These are phyloP conservation scores for Globisporangium apiculatum DNA, from an alignment of 352 stramenopile genomes.

Conservation along the genomic window DNA sequence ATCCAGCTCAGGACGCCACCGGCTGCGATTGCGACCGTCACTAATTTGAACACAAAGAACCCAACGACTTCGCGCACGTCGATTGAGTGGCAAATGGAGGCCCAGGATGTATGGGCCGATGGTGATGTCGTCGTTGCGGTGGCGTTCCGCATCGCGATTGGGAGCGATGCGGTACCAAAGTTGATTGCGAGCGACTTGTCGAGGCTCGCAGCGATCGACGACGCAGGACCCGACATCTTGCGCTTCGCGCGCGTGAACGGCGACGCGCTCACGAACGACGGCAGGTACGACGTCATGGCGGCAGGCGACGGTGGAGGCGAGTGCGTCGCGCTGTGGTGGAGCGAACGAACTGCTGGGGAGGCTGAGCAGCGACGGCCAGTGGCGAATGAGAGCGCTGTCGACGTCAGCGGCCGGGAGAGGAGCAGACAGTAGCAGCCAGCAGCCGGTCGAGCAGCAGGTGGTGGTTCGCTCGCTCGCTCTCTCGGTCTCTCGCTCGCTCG, in stretches of 20 bases:
- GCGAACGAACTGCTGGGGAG: background rate
- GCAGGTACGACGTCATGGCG: slow-evolving; percentile 17
- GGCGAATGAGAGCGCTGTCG: background rate
- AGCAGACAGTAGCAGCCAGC: background rate
- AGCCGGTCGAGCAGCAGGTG: background rate
- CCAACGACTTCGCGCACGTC: slow-evolving; percentile 33
- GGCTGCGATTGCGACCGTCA: slow-evolving; percentile 31
- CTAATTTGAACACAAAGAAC: slow-evolving; percentile 40
- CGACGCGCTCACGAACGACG: slow-evolving; percentile 11
- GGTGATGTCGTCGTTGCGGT: background rate
- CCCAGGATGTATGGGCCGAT: slow-evolving; percentile 16
- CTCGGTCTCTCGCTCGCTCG: background rate
- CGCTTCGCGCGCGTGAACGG: slow-evolving; percentile 35
- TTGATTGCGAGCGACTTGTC: slow-evolving; percentile 25
- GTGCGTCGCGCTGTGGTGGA: background rate
- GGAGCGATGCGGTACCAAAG: slow-evolving; percentile 9
- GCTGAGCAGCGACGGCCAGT: background rate
- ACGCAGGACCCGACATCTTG: slow-evolving; percentile 48
- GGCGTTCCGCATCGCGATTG: slow-evolving; percentile 5
- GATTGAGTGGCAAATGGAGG: slow-evolving; percentile 15
- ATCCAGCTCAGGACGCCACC: slow-evolving; percentile 48
- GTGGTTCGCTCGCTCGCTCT: background rate
- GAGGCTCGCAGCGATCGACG: slow-evolving; percentile 22
- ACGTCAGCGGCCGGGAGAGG: background rate
- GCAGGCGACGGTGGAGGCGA: background rate